Evolutionary conservation across 495 filamentous ascomycete genomes (phyloP), one percentile per base, ranked within the genome.

Genomic region (Daldinia decipiens): DNA sequence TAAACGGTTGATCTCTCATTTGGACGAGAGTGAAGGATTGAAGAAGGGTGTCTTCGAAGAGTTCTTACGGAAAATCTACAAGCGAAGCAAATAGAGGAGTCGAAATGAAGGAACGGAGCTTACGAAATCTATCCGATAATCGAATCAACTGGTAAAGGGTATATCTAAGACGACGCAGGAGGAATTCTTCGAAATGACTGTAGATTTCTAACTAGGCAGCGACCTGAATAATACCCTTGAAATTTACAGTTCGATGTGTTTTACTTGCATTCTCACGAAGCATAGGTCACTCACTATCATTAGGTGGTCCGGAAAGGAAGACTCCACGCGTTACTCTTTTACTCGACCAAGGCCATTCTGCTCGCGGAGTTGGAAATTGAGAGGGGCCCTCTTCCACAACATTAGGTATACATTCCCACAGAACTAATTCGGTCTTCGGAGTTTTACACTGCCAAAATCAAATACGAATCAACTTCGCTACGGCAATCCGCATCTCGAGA

Each of bases 31-130:
- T 36, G 85, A 91, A 68, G 96, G 95, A 7, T 80, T 98, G 74
- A 97, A 94, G 87, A 93, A 90, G 86, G 87, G 84, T 58, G 88
- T 98, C 26, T 97, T 98, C 74, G 92, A 97, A 75, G 83, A 87
- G 31, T 98, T 98, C 87, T 84, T 99, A 70, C 83, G 81, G 76
- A 99, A 98, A 88, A 98, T 99, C 78, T 98, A 98, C 84, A 96
- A 97, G 86, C 87, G 95, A 74, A 95, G 86, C 85, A 97, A 96
- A 83, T 98, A 87, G 76, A 21, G 54, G 17, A 34, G 9, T 19
- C 4, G n/a, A 21, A 56, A 62, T 61, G 17, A 4, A 31, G 7
- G 13, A 43, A 40, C 13, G 45, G 26, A 38, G 21, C 9, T 53
- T 43, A 15, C 38, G 27, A 11, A n/a, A 12, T 27, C 15, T 27